A percentile compares a stretch with the other conserved stretches of the same genome.
phyloP scores from a whole-genome alignment of 2,329 filamentous ascomycete species.

The Scytalidium sp. region DNA sequence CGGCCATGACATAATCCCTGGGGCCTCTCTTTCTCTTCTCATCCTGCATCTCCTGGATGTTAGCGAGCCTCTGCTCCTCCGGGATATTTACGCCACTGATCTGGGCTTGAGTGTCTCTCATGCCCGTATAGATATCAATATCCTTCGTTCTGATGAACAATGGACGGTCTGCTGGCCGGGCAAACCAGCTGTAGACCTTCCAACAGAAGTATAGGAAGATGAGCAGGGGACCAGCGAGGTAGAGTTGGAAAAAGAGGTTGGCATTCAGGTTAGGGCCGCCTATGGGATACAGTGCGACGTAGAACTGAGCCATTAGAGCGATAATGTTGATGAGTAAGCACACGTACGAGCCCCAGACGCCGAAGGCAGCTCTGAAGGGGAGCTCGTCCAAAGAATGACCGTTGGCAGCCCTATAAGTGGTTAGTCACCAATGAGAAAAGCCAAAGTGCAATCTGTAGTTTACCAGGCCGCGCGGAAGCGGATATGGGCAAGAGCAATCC shows the following conservation, averaged over 20 bases:
- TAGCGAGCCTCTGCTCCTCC: conserved; percentile 2
- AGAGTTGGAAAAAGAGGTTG: conserved; percentile 53
- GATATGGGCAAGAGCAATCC: conserved; percentile 61
- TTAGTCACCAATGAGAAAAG: not conserved
- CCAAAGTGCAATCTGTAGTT: not conserved
- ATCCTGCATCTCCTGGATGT: not conserved
- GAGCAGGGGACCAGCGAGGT: conserved; percentile 45
- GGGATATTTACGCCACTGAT: conserved; percentile 3
- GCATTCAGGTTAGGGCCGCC: conserved; percentile 35
- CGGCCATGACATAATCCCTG: not conserved
- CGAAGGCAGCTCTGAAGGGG: conserved; percentile 39
- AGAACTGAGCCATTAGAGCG: conserved; percentile 55
- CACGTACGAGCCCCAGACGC: conserved; percentile 64
- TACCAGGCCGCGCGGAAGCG: conserved; percentile 53
- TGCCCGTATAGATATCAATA: conserved; percentile 12
- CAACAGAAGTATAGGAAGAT: conserved; percentile 48
- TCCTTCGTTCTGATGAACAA: conserved; percentile 12
- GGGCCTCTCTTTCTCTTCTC: conserved; percentile 1
- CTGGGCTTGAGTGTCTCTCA: conserved; percentile 2
- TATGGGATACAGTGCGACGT: conserved; percentile 41
- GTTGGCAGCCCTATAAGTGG: conserved; percentile 36
- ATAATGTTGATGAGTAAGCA: conserved; percentile 65
- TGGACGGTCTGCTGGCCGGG: conserved; percentile 4
- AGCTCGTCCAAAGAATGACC: conserved; percentile 47
- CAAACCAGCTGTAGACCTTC: conserved; percentile 35